Base-by-base conservation (phyloP, 129 eudicot species). In the Centrapalus pauciflorus region DNA sequence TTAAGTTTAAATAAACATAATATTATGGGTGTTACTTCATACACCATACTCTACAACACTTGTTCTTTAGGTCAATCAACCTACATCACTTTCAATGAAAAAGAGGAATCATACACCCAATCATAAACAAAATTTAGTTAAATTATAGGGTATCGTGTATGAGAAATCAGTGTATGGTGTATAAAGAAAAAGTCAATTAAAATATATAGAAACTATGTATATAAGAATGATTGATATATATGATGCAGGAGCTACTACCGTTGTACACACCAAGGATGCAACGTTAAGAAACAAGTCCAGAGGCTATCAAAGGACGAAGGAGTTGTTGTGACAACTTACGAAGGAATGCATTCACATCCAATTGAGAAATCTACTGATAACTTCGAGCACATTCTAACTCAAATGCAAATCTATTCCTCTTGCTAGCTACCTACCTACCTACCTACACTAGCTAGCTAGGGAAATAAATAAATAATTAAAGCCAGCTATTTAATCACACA, bases 281-380 rank as follows among this genome's bases (percentile, higher is more conserved):
- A 78, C 55, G 93, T 88, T 51, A 88, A 88, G 72, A 88, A 88
- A 37, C 96, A 88, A 61, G 89, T 88, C 1, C 96, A 88, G 40
- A 65, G 96, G 78, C 77, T 88, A 54, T 88, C 93, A 0, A 88
- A 76, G 61, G 96, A 88, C 13, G 96, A 88, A 29, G 85, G 74
- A 33, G 74, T 88, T 1, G 89, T 88, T 4, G 93, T 88, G 43
- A 88, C 93, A 24, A 88, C 96, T 33, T 88, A 88, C 1, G 96
- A 88, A 79, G 96, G 96, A 13, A 81, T 78, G 65, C 96, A 88
- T 65, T 77, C 93, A 0, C 96, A 85, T 67, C 88, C 96, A 3
- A 83, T 85, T 30, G 81, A 88, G 60, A 85, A 80, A 60, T 77
- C 89, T 11, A 88, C 89, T 0, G 96, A 88, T 45, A 88, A 88